These are phyloP conservation scores for Hyaloscypha variabilis DNA, from an alignment of 495 filamentous ascomycete genomes.

Conservation along the genomic window DNA sequence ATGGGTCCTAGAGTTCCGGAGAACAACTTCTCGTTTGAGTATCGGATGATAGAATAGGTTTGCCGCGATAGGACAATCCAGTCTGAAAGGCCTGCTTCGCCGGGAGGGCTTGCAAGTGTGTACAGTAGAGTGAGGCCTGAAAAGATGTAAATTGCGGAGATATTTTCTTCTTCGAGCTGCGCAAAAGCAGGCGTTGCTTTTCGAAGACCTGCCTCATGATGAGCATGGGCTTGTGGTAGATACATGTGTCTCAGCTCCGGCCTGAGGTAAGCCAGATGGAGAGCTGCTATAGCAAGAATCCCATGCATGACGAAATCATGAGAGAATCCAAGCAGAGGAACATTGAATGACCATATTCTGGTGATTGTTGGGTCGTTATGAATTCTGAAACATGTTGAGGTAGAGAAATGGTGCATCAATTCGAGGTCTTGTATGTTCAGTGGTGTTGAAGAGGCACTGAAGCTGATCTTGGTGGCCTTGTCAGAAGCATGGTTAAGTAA, in stretches of 20 bases:
- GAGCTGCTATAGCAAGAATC: slow-evolving; percentile 49
- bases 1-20: slow-evolving; percentile 34
- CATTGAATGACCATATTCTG: slow-evolving; percentile 40
- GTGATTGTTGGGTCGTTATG: slow-evolving; percentile 34
- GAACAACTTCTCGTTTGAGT: slow-evolving; percentile 24
- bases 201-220: slow-evolving; percentile 50
- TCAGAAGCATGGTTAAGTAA: background rate
- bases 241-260: slow-evolving; percentile 42
- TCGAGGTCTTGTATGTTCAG: slow-evolving; percentile 41
- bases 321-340: slow-evolving; percentile 49
- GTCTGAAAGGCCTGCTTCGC: slow-evolving; percentile 38
- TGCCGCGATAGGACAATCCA: slow-evolving; percentile 43
- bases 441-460: background rate
- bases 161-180: slow-evolving; percentile 45
- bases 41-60: slow-evolving; percentile 37
- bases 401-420: slow-evolving; percentile 44
- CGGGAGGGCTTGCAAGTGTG: slow-evolving; percentile 45
- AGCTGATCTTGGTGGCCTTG: background rate
- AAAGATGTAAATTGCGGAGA: slow-evolving; percentile 52
- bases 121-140: slow-evolving; percentile 51
- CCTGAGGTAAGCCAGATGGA: slow-evolving; percentile 52
- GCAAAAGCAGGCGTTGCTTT: slow-evolving; percentile 48
- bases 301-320: slow-evolving; percentile 58
- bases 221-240: slow-evolving; percentile 47
- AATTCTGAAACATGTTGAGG: slow-evolving; percentile 39